Evolutionary conservation across 805 yeast species (phyloP), one percentile per base, ranked within the genome.

Genomic region (Nakazawaea holstii): DNA sequence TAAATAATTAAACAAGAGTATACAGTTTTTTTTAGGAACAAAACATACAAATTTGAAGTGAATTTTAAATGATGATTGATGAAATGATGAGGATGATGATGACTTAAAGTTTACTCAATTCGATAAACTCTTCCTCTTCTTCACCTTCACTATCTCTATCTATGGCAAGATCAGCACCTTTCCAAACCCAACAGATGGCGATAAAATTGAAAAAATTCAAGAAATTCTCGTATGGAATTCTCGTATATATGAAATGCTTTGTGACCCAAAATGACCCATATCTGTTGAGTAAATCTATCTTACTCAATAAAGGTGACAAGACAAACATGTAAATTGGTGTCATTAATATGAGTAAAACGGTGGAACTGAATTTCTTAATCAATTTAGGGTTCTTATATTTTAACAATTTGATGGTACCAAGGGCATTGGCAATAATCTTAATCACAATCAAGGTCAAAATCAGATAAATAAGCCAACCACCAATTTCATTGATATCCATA

Each of bases 401-500:
- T 36, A 60, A 51, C 14, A 46, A 41, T 14, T 43, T 54, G 17
- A 55, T 53, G 2, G 68, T 57, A 15, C 51, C 35, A 24, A 52
- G 41, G 3, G 59, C 39, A 56, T 46, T 46, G 39, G 41, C 36
- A 15, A 40, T 14, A 14, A 46, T 30, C 17, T 46, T 46, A 11
- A 36, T 24, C 2, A 35, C 59, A 53, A 37, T 41, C 43, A 13
- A 49, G 13, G 32, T 53, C 54, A 53, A 9, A 26, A 53, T 56
- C 0, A 54, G 41, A 2, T 49, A 36, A 11, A 59, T 35, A 35
- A 59, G 45, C 55, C 64, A 58, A 32, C 56, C 40, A 45, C 55
- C 59, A 35, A 65, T 57, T 9, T 57, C 3, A 24, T 45, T 41
- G 8, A 59, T 55, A 26, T 60, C 41, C 15, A 57, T 49, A 33